These are phyloP conservation scores for Camellia lanceoleosa DNA, from an alignment of 148 eudicot genomes.

Conservation along the genomic window DNA sequence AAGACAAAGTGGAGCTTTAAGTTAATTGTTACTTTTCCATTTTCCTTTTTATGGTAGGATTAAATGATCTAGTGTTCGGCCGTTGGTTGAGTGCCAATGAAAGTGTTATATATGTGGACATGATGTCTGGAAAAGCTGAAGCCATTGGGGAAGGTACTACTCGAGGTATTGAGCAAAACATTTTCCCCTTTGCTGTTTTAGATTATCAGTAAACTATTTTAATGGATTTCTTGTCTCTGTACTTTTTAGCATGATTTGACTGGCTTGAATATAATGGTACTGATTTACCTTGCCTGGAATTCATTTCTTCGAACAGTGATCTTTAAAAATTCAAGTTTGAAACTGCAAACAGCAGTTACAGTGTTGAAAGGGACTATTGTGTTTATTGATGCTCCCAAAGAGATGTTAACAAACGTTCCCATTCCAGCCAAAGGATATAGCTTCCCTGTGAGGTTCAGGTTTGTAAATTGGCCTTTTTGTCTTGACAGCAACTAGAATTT, in stretches of 20 bases:
- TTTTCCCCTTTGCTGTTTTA: not conserved
- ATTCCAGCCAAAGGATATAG: constrained; percentile 55
- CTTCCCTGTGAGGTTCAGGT: constrained; percentile 71
- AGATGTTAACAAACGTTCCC: constrained; percentile 62
- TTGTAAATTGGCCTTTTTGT: constrained; percentile 18
- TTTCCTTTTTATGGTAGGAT: constrained; percentile 28
- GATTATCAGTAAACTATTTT: not conserved
- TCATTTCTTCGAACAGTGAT: constrained; percentile 38
- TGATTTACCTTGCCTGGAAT: not conserved
- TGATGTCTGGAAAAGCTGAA: constrained; percentile 64
- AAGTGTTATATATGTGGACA: constrained; percentile 57
- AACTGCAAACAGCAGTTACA: constrained; percentile 60
- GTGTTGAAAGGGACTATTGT: constrained; percentile 52
- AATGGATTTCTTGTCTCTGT: constrained; percentile 5
- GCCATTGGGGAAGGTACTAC: constrained; percentile 68
- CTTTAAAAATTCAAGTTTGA: constrained; percentile 49
- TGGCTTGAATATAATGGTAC: not conserved
- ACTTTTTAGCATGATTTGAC: not conserved
- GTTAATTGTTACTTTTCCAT: not conserved
- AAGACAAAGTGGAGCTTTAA: not conserved
- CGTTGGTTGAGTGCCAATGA: constrained; percentile 63
- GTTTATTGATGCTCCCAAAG: constrained; percentile 63
- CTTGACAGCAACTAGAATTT: not conserved
- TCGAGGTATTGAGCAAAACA: constrained; percentile 30
- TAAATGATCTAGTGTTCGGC: constrained; percentile 46